Evolutionary conservation across 805 yeast species (phyloP).

Genomic region (Yarrowia sp.): DNA sequence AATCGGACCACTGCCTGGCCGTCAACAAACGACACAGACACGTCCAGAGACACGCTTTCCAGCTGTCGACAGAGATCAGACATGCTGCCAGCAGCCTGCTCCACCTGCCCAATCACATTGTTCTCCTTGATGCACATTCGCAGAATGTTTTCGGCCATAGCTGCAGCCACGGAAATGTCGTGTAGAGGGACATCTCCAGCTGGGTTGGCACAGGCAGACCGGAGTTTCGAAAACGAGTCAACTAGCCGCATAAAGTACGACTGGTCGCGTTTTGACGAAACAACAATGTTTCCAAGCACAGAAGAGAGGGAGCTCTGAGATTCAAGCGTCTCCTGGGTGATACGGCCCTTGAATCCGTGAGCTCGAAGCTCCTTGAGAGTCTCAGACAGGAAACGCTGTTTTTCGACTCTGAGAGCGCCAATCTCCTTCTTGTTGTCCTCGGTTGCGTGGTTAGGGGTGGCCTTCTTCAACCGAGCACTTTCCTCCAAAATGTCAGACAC

Average conservation of each 20-base stretch:
- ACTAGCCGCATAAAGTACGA: slow-evolving; percentile 62
- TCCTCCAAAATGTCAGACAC: slow-evolving; percentile 54
- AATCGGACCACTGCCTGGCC: background rate
- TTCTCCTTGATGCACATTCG: slow-evolving; percentile 17
- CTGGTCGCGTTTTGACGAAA: slow-evolving; percentile 42
- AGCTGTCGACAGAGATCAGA: background rate
- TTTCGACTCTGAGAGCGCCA: slow-evolving; percentile 75
- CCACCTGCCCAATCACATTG: background rate
- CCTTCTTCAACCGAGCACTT: slow-evolving; percentile 61
- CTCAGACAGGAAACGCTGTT: slow-evolving; percentile 71
- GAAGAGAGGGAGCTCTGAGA: slow-evolving; percentile 60
- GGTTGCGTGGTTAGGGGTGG: slow-evolving; percentile 68
- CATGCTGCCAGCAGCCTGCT: background rate
- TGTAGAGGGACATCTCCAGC: slow-evolving; percentile 67
- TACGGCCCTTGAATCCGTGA: slow-evolving; percentile 69
- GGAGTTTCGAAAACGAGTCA: slow-evolving; percentile 75
- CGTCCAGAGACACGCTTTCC: background rate
- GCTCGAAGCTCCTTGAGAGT: slow-evolving; percentile 68
- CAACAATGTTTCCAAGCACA: slow-evolving; percentile 53
- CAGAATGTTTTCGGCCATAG: slow-evolving; percentile 20
- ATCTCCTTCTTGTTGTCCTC: slow-evolving; percentile 72
- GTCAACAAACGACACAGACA: background rate
- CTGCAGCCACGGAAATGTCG: slow-evolving; percentile 21
- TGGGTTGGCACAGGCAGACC: slow-evolving; percentile 58
- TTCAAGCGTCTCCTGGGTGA: slow-evolving; percentile 62